phyloP scores from a whole-genome alignment of 805 yeast genomes.

The Maudiozyma saulgeensis region DNA sequence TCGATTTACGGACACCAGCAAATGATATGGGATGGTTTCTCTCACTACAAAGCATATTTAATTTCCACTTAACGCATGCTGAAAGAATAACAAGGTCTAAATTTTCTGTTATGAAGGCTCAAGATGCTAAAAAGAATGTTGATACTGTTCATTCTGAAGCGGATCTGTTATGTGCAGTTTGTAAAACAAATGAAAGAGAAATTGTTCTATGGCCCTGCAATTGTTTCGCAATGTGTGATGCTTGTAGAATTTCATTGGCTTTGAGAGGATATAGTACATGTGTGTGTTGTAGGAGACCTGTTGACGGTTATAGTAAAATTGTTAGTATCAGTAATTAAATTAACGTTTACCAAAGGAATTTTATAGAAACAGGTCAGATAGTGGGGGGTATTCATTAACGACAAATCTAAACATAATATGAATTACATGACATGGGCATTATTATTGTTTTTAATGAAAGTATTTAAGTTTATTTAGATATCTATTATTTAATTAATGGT shows the following conservation, averaged over 20 bases:
- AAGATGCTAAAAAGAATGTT: neutral
- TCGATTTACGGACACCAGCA: neutral
- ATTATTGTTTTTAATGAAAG: neutral
- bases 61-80: neutral
- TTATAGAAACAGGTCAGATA: no score
- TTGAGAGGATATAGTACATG: constrained; percentile 68
- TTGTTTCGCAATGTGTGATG: constrained; percentile 81
- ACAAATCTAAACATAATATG: neutral
- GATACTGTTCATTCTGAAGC: neutral
- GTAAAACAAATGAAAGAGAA: constrained; percentile 64
- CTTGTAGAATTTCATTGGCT: constrained; percentile 66
- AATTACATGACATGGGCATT: neutral
- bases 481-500: constrained; percentile 45
- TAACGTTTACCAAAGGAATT: neutral
- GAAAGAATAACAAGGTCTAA: constrained; percentile 4
- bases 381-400: no score
- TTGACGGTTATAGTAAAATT: constrained; percentile 42
- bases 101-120: neutral
- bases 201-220: constrained; percentile 87
- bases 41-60: neutral
- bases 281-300: constrained; percentile 74
- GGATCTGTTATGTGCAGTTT: constrained; percentile 59
- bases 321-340: constrained; percentile 3
- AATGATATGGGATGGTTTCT: constrained; percentile 2
- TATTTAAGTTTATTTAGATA: neutral